Evolutionary conservation across 371 early-diverging fungal species (phyloP).

Genomic region (Encephalitozoon hellem): DNA sequence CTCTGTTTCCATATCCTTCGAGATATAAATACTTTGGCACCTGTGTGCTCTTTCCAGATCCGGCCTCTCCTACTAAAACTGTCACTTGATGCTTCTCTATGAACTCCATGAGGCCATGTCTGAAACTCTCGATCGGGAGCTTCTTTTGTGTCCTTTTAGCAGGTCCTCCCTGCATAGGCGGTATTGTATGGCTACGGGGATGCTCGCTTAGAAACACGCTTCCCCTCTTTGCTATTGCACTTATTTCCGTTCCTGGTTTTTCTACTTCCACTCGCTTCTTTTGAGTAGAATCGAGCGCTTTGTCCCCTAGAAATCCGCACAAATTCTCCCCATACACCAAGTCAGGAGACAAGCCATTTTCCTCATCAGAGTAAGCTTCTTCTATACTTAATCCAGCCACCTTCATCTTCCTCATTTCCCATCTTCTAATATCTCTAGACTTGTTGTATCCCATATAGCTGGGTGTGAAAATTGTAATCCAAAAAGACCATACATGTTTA

Average conservation of each 20-base stretch:
- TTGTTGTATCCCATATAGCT: not conserved
- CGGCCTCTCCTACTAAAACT: constrained; percentile 49
- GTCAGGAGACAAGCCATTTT: not conserved
- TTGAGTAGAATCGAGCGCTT: not conserved
- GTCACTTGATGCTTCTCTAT: constrained; percentile 23
- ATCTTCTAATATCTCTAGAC: not conserved
- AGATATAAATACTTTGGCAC: constrained; percentile 47
- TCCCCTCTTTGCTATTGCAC: not conserved
- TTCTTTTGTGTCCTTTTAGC: constrained; percentile 24
- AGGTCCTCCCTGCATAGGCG: not conserved
- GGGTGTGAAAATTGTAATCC: not conserved
- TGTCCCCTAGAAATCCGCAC: not conserved
- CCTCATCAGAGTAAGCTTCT: not conserved
- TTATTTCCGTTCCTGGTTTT: not conserved
- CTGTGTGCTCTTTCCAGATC: constrained; percentile 52
- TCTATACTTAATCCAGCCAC: constrained; percentile 6
- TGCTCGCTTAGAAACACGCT: not conserved
- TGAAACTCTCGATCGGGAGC: constrained; percentile 65
- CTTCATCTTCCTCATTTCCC: constrained; percentile 20
- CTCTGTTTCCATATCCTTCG: constrained; percentile 26
- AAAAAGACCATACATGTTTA: not conserved
- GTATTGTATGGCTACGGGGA: not conserved
- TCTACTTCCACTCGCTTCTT: not conserved
- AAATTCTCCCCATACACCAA: not conserved
- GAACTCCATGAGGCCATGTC: constrained; percentile 36